Evolutionary conservation across 2,329 filamentous ascomycete species (phyloP).

Genomic region (Clonostachys solani): DNA sequence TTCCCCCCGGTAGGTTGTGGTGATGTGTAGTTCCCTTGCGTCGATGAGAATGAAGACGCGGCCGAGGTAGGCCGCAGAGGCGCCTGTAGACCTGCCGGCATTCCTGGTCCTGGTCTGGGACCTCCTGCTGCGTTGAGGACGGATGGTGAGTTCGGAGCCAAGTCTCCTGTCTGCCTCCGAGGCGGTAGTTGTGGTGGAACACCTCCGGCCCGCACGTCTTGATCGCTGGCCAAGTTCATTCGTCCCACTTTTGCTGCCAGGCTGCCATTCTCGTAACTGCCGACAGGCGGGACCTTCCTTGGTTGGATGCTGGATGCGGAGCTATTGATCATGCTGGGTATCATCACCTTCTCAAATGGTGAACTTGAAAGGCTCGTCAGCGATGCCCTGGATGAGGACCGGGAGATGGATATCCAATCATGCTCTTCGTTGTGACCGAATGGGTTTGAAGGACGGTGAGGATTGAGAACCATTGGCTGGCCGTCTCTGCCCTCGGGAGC

Average conservation of each 20-base stretch:
- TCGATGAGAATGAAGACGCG: conserved; percentile 25
- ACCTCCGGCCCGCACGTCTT: conserved; percentile 3
- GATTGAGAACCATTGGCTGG: conserved; percentile 63
- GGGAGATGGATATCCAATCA: conserved; percentile 74
- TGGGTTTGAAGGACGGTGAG: conserved; percentile 73
- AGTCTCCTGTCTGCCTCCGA: conserved; percentile 5
- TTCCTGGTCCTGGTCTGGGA: background rate
- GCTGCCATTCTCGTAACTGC: conserved; percentile 30
- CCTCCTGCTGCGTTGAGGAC: too few species aligned
- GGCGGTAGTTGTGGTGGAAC: too few species aligned
- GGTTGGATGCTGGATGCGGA: conserved; percentile 38
- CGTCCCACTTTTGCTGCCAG: conserved; percentile 41
- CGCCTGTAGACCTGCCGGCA: conserved; percentile 10
- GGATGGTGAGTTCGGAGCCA: background rate
- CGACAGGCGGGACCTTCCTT: conserved; percentile 48
- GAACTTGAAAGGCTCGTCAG: conserved; percentile 55
- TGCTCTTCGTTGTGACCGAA: conserved; percentile 70
- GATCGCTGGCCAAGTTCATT: conserved; percentile 35
- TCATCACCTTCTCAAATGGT: conserved; percentile 53
- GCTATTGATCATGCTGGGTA: conserved; percentile 40
- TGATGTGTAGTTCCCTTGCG: background rate
- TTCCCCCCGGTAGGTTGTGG: conserved; percentile 16
- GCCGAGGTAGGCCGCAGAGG: conserved; percentile 23
- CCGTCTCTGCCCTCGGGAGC: conserved; percentile 51
- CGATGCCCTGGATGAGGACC: conserved; percentile 47